Percentiles rank a stretch among this genome's conserved stretches.
phyloP scores from a whole-genome alignment of 257 asterid genomes.

The Petunia secreta region DNA sequence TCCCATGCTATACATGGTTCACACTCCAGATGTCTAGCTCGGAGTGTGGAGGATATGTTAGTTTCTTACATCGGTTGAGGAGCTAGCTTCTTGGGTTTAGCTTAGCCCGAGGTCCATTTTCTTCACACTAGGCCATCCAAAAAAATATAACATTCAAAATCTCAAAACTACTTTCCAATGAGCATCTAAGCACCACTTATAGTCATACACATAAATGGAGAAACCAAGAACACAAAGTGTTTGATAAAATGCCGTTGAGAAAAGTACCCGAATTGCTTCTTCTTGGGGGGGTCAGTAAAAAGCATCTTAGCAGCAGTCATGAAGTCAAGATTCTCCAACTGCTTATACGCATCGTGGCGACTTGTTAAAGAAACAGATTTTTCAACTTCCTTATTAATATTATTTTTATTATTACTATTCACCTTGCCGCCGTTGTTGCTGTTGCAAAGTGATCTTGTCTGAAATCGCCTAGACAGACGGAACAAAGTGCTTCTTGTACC shows the following conservation, averaged over 20 bases:
- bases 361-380: constrained; percentile 54
- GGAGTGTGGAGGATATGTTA: no score
- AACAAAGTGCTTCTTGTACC: constrained; percentile 42
- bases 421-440: constrained; percentile 38
- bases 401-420: no score
- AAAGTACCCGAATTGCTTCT: constrained; percentile 76
- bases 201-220: neutral
- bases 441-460: constrained; percentile 47
- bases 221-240: constrained; percentile 1
- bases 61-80: no score
- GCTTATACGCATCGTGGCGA: constrained; percentile 60
- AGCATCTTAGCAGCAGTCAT: constrained; percentile 68
- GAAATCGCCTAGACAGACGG: constrained; percentile 38
- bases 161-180: neutral
- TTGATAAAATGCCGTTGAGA: constrained; percentile 28
- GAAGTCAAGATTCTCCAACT: constrained; percentile 67
- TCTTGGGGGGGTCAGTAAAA: constrained; percentile 56
- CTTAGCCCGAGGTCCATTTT: no score
- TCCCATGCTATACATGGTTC: no score
- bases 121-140: no score
- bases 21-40: no score
- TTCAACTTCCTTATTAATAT: constrained; percentile 14
- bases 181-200: neutral
- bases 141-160: neutral
- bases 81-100: no score